phyloP scores from a whole-genome alignment of 257 asterid species.

The Craterostigma plantagineum region DNA sequence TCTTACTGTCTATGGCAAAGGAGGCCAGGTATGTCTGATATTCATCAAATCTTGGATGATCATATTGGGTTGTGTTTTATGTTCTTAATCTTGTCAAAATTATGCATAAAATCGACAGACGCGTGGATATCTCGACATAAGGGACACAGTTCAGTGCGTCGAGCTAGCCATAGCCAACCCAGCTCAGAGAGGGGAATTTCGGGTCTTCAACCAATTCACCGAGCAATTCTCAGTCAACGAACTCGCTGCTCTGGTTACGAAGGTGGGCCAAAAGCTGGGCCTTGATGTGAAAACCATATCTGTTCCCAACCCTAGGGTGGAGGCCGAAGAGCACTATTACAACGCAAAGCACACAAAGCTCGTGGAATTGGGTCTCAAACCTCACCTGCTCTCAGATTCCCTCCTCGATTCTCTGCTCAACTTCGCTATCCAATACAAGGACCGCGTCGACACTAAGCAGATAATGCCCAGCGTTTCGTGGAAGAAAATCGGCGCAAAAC shows the following conservation, averaged over 20 bases:
- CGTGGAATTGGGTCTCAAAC: slow-evolving; percentile 64
- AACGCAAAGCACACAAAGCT: slow-evolving; percentile 91
- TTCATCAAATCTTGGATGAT: no score
- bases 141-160: slow-evolving; percentile 93
- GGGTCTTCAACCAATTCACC: slow-evolving; percentile 89
- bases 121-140: slow-evolving; percentile 81
- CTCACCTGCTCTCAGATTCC: slow-evolving; percentile 85
- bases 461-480: slow-evolving; percentile 94
- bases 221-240: slow-evolving; percentile 93
- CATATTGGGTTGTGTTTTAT: no score
- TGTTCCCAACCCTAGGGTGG: slow-evolving; percentile 90
- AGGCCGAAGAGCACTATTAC: slow-evolving; percentile 94
- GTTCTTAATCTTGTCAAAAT: no score
- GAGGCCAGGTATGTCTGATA: slow-evolving; percentile 64
- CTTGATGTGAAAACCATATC: slow-evolving; percentile 54
- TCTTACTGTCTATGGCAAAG: slow-evolving; percentile 89
- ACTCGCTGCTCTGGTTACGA: slow-evolving; percentile 73
- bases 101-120: slow-evolving; percentile 32
- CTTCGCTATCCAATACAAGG: slow-evolving; percentile 57
- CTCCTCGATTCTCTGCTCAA: slow-evolving; percentile 89
- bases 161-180: slow-evolving; percentile 95
- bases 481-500: slow-evolving; percentile 67
- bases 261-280: slow-evolving; percentile 76
- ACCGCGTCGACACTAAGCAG: slow-evolving; percentile 23
- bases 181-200: slow-evolving; percentile 74